Evolutionary conservation across 495 filamentous ascomycete genomes (phyloP).

Genomic region (Hypoxylon lienhwacheense): DNA sequence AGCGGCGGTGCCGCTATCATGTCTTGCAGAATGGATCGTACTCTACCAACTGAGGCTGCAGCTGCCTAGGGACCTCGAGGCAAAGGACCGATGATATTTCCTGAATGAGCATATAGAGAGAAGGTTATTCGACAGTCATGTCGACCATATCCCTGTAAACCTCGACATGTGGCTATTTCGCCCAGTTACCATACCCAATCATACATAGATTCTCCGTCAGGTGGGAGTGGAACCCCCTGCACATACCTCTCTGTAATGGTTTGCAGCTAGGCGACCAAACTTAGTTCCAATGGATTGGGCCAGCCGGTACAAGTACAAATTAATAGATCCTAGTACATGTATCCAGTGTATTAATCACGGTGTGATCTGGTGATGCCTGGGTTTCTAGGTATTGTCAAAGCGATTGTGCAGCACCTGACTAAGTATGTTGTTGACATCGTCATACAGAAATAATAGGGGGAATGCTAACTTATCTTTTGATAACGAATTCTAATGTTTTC

Average conservation of each 20-base stretch:
- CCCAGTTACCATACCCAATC: conserved; percentile 1
- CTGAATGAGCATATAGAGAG: conserved; percentile 3
- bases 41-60: conserved; percentile 7
- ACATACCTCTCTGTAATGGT: conserved; percentile 1
- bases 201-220: neutral
- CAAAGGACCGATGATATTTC: conserved; percentile 10
- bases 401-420: too few species aligned
- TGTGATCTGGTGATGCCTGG: too few species aligned
- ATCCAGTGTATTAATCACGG: conserved; percentile 14
- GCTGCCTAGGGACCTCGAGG: neutral
- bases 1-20: conserved; percentile 2
- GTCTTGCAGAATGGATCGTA: conserved; percentile 1
- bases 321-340: conserved; percentile 5
- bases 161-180: neutral
- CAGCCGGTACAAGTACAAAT: conserved; percentile 5
- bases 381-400: too few species aligned
- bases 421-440: too few species aligned
- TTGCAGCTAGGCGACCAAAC: conserved; percentile 10
- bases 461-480: too few species aligned
- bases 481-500: too few species aligned
- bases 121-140: conserved; percentile 13
- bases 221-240: conserved; percentile 8
- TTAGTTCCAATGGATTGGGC: conserved; percentile 8
- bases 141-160: conserved; percentile 1
- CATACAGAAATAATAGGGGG: neutral